phyloP scores from a whole-genome alignment of 177 flowering plant genomes.

The Vitis hybrid region DNA sequence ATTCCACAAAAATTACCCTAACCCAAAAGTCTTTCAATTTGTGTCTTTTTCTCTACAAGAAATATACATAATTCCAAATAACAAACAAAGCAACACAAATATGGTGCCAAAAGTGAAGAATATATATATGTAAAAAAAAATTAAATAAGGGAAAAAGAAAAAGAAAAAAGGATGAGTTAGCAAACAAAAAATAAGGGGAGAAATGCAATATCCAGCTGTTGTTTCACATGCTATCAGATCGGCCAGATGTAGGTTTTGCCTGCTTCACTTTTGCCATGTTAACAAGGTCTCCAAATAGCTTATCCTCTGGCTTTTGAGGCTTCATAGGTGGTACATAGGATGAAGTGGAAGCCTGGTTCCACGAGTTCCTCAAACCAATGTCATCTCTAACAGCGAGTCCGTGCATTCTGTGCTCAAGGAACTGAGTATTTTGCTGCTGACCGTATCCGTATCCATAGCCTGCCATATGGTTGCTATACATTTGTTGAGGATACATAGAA shows the following conservation, averaged over 20 bases:
- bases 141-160: background rate
- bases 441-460: slow-evolving; percentile 53
- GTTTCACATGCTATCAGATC: slow-evolving; percentile 48
- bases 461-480: slow-evolving; percentile 61
- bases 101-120: background rate
- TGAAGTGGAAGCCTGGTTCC: slow-evolving; percentile 37
- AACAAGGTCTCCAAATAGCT: slow-evolving; percentile 73
- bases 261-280: slow-evolving; percentile 73
- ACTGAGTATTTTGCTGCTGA: slow-evolving; percentile 44
- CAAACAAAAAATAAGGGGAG: slow-evolving; percentile 7
- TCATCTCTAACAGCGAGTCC: slow-evolving; percentile 68
- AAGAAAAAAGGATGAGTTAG: slow-evolving; percentile 6
- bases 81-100: slow-evolving; percentile 20
- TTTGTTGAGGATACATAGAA: slow-evolving; percentile 54
- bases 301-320: slow-evolving; percentile 84
- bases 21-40: background rate
- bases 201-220: slow-evolving; percentile 1
- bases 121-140: slow-evolving; percentile 9
- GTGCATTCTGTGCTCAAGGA: slow-evolving; percentile 64
- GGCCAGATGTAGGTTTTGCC: slow-evolving; percentile 37
- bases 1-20: slow-evolving; percentile 12
- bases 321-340: slow-evolving; percentile 51
- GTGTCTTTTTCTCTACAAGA: slow-evolving; percentile 26
- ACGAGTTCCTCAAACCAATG: slow-evolving; percentile 38
- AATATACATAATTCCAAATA: slow-evolving; percentile 32